Conservation (phyloP, 1,284 basidiomycete species). For the Naganishia liquefaciens region DNA sequence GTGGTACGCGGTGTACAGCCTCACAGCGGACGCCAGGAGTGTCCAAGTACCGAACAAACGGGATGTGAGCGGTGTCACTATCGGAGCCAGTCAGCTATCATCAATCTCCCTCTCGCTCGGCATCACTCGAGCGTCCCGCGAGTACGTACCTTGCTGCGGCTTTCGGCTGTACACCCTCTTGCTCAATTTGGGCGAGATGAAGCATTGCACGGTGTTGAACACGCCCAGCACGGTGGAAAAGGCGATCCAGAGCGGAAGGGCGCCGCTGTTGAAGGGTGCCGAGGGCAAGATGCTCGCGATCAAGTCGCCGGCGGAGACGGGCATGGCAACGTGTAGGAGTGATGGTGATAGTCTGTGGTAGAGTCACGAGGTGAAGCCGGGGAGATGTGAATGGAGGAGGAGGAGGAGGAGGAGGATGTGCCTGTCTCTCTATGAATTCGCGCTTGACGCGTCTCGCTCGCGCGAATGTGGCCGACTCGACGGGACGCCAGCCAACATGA, state of each 20-base stretch:
- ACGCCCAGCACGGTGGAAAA: slow-evolving; percentile 71
- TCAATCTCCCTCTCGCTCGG: neutral
- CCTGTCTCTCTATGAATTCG: neutral
- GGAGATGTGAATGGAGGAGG: neutral
- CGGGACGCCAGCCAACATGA: neutral
- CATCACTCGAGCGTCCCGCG: neutral
- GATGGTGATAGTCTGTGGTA: too few species aligned
- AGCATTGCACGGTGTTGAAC: slow-evolving; percentile 83
- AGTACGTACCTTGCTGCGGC: slow-evolving; percentile 55
- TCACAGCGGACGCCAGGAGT: slow-evolving; percentile 73
- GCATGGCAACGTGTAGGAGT: neutral
- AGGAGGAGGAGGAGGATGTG: neutral
- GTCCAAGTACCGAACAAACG: slow-evolving; percentile 89
- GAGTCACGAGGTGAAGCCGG: neutral
- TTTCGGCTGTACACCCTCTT: slow-evolving; percentile 71
- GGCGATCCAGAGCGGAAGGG: slow-evolving; percentile 82
- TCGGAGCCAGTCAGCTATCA: neutral
- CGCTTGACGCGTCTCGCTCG: neutral
- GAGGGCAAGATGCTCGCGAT: slow-evolving; percentile 24
- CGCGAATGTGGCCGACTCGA: slow-evolving; percentile 19
- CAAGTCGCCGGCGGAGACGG: slow-evolving; percentile 9
- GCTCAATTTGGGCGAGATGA: slow-evolving; percentile 72
- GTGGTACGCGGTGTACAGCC: slow-evolving; percentile 82
- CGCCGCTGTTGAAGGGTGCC: slow-evolving; percentile 56
- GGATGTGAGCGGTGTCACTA: slow-evolving; percentile 80